Conservation (phyloP, 441 rosid species). For the Flueggea neowawraea region DNA sequence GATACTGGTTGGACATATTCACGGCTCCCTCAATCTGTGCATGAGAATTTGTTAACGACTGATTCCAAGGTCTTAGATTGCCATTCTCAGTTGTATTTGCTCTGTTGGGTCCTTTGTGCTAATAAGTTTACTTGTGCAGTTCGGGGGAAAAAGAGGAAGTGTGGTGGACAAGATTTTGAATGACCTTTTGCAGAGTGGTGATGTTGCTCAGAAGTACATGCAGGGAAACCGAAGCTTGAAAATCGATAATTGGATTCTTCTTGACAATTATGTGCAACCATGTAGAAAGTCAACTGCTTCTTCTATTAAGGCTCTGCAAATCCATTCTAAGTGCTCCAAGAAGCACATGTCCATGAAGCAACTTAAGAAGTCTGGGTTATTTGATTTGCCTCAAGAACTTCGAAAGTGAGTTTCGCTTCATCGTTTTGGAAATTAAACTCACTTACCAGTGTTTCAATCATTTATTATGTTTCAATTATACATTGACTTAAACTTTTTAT, state of each 20-base stretch:
- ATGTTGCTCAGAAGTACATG: constrained; percentile 71
- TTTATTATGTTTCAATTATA: background rate
- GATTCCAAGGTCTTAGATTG: constrained; percentile 42
- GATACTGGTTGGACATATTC: constrained; percentile 48
- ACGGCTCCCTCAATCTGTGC: constrained; percentile 41
- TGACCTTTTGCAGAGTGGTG: constrained; percentile 77
- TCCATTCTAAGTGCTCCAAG: constrained; percentile 76
- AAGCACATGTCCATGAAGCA: constrained; percentile 69
- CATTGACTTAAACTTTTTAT: background rate
- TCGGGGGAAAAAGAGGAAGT: constrained; percentile 48
- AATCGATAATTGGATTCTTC: constrained; percentile 70
- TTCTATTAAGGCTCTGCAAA: constrained; percentile 33
- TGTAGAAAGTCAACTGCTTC: constrained; percentile 41
- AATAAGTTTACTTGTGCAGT: constrained; percentile 28
- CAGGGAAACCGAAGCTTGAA: constrained; percentile 64
- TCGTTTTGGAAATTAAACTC: background rate
- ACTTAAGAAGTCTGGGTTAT: constrained; percentile 65
- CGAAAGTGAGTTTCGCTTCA: constrained; percentile 48
- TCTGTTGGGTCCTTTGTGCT: background rate
- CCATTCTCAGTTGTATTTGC: background rate
- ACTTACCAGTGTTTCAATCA: no score
- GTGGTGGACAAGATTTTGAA: constrained; percentile 58
- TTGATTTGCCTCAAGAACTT: constrained; percentile 46
- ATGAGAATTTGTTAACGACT: constrained; percentile 50
- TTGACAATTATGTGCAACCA: constrained; percentile 65